Percentiles rank a stretch among this genome's conserved stretches.
Conservation (phyloP, 805 yeast genomes). For the Nakazawaea ishiwadae region DNA sequence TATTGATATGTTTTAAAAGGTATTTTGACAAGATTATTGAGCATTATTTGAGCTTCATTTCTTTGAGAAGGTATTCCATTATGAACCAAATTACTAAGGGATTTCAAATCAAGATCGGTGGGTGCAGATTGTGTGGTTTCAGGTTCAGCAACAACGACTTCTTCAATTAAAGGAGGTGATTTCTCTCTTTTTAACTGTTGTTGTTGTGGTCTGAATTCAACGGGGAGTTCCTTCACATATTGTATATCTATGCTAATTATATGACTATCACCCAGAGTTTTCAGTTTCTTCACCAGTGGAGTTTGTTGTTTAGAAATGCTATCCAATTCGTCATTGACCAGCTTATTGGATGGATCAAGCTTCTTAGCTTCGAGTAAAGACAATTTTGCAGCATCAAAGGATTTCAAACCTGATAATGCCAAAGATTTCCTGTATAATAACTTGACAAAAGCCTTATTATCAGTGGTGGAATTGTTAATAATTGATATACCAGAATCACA, state of each 20-base stretch:
- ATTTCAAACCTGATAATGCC: constrained; percentile 29
- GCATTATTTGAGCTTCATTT: too few relatives aligned
- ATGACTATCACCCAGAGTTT: neutral
- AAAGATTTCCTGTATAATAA: constrained; percentile 47
- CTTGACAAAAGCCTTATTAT: too few relatives aligned
- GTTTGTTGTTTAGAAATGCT: constrained; percentile 7
- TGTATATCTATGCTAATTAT: constrained; percentile 1
- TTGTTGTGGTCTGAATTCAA: neutral
- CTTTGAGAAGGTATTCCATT: too few relatives aligned
- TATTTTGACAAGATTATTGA: neutral
- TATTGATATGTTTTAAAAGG: neutral
- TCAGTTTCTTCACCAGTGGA: neutral
- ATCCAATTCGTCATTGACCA: constrained; percentile 33
- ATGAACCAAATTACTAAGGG: neutral
- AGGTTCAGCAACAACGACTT: neutral
- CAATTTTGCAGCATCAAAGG: constrained; percentile 21
- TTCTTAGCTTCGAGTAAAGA: constrained; percentile 32
- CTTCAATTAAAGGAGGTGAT: too few relatives aligned
- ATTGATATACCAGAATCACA: constrained; percentile 39
- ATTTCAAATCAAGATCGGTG: neutral
- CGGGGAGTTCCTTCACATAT: neutral
- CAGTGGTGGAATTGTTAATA: constrained; percentile 27
- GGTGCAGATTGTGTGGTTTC: neutral
- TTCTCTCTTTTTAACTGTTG: too few relatives aligned
- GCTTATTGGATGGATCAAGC: constrained; percentile 36